Evolutionary conservation across 257 asterid genomes (phyloP), one percentile per base, ranked within the genome.

Genomic region (Penstemon davidsonii): DNA sequence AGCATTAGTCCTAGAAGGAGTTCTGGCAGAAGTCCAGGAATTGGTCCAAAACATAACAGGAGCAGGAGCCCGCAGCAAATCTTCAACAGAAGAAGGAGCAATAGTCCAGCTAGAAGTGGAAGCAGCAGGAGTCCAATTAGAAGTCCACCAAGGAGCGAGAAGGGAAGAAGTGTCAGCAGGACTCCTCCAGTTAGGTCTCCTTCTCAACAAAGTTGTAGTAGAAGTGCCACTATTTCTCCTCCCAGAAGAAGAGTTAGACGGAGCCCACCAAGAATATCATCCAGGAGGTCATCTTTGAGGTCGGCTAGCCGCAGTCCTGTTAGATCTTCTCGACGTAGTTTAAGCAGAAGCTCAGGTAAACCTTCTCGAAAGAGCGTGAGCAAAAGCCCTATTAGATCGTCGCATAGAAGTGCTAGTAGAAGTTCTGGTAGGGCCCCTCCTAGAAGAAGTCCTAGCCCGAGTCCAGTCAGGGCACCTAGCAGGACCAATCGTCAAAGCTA

Each of bases 1-100:
- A 93, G 99, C 84, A 84, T 93, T 57, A 93, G 99, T 75, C 97
- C 99, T 12, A 82, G 64, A 68, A 76, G 86, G 75, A 78, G 74
- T 78, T 76, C 65, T 57, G 82, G 80, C 72, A 76, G 85, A 78
- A 90, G 94, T 66, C 86, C 77, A 13, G 80, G 75, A 68, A 64
- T 74, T 42, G 77, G 79, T 74, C 74, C 85, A 50, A 75, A 75
- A 49, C 87, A 73, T 55, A 75, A 79, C 67, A 59, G 77, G 76
- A 81, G 87, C 79, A 75, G 89, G 77, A 88, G 91, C 68, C 87
- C 76, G 10, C 80, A 33, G 52, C 79, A 60, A n/a, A 18, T 66
- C 55, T 73, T 68, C 36, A 76, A 55, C 39, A 78, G 82, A 78
- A 76, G 82, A 72, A 80, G 80, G 76, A 82, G 82, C 67, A 74